Evolutionary conservation across 306 rosid genomes (phyloP).

Genomic region (Alnus rubra): DNA sequence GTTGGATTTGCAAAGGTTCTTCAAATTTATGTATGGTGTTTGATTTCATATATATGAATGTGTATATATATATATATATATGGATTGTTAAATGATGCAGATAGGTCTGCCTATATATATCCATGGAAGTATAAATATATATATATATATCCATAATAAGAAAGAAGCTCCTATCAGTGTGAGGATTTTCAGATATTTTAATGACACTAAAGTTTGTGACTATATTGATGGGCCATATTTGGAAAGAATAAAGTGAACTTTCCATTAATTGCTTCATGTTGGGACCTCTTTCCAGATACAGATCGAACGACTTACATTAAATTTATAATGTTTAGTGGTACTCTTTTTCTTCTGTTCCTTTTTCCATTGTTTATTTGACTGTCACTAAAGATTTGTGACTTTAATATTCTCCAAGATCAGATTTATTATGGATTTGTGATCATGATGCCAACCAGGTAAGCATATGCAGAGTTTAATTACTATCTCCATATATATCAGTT

Average conservation of each 20-base stretch:
- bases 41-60: not conserved
- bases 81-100: not conserved
- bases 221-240: not conserved
- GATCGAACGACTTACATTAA: not conserved
- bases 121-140: not conserved
- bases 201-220: not conserved
- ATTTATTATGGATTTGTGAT: not conserved
- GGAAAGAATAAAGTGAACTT: conserved; percentile 4
- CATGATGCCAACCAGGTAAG: not conserved
- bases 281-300: not conserved
- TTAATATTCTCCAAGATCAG: not conserved
- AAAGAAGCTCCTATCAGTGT: not conserved
- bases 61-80: not conserved
- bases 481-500: too few relatives aligned
- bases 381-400: not conserved
- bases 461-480: not conserved
- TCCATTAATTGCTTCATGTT: not conserved
- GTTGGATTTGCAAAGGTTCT: conserved; percentile 3
- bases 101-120: not conserved
- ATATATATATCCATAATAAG: not conserved
- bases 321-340: not conserved
- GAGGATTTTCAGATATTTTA: not conserved
- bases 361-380: not conserved
- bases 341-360: not conserved
- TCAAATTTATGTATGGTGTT: not conserved